Base-by-base conservation (phyloP, 805 yeast species). In the Lachancea sp. region DNA sequence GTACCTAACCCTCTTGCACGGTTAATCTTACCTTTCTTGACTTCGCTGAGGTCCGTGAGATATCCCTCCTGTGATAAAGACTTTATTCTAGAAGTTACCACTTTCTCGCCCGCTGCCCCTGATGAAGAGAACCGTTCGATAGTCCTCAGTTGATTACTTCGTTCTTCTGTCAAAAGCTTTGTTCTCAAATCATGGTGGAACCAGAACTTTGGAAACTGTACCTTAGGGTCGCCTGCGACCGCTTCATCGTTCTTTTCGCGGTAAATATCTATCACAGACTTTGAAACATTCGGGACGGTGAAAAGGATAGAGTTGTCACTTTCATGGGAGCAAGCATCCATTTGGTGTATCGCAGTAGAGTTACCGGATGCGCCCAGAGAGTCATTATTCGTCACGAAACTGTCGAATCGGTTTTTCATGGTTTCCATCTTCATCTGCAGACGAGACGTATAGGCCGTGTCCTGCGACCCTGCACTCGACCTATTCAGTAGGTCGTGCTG, bases 161-260 rank as follows among this genome's bases (percentile, higher is more conserved):
- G 34, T 37, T 47, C 33, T 25, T 55, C 57, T 9, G 48, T 40
- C 13, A 49, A 27, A 25, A 52, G 33, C 39, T 49, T 55, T 8
- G 54, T 46, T 18, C 47, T 43, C 27, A 55, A 32, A 30, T 52
- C 57, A 32, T 38, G 42, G 22, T 46, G 41, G 12, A 40, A n/a
- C 50, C 50, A 47, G 37, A 47, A 47, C 27, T 36, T 44, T 3
- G 20, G n/a, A 3, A 25, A 26, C n/a, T 29, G 46, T n/a, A 22
- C 30, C 25, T 5, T 27, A 13, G 26, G 30, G 15, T 27, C 38
- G 38, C 37, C 44, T n/a, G 34, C 44, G 38, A 25, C 38, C 10
- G 30, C 19, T 4, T 19, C 38, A 19, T 20, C 18, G 37, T 8
- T 19, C 5, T 16, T 25, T 19, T 32, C 43, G 20, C 18, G 36